Evolutionary conservation across 2,329 filamentous ascomycete genomes (phyloP).

Genomic region (Mycogone perniciosa): DNA sequence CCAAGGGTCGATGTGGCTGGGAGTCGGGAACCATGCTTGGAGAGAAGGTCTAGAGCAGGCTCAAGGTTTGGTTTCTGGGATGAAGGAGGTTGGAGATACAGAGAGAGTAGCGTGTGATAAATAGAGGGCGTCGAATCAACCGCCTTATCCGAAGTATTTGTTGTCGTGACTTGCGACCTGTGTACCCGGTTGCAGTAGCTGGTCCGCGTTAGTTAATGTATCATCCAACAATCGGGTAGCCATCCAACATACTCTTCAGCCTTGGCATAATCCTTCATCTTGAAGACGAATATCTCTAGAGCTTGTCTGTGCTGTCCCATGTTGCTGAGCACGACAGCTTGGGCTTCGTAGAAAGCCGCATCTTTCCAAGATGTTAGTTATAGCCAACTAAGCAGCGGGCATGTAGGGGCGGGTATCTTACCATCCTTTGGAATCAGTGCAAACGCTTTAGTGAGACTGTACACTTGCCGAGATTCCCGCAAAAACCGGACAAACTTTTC

Average conservation of each 20-base stretch:
- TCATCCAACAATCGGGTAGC: background rate
- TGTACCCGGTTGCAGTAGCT: constrained; percentile 89
- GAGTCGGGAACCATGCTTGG: constrained; percentile 83
- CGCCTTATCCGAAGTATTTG: constrained; percentile 28
- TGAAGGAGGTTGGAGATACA: constrained; percentile 78
- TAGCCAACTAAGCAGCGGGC: constrained; percentile 14
- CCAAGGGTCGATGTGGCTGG: constrained; percentile 81
- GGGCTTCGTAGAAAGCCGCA: constrained; percentile 77
- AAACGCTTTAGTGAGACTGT: constrained; percentile 74
- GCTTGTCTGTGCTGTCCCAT: constrained; percentile 96
- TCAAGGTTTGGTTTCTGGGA: constrained; percentile 66
- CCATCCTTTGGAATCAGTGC: constrained; percentile 72
- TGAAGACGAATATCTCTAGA: constrained; percentile 96
- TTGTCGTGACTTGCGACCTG: constrained; percentile 46
- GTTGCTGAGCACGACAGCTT: constrained; percentile 85
- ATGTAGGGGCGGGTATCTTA: constrained; percentile 33
- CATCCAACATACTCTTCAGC: constrained; percentile 72
- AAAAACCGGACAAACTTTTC: constrained; percentile 68
- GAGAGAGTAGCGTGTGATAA: constrained; percentile 81
- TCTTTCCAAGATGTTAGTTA: constrained; percentile 43
- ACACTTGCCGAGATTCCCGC: constrained; percentile 63
- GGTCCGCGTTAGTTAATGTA: constrained; percentile 15
- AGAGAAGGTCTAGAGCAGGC: constrained; percentile 81
- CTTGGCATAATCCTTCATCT: constrained; percentile 77
- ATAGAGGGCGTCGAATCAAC: constrained; percentile 64